A percentile compares a stretch with the other conserved stretches of the same genome.
Evolutionary conservation across 495 filamentous ascomycete species (phyloP).

Genomic region (Massariosphaeria phaeospora): DNA sequence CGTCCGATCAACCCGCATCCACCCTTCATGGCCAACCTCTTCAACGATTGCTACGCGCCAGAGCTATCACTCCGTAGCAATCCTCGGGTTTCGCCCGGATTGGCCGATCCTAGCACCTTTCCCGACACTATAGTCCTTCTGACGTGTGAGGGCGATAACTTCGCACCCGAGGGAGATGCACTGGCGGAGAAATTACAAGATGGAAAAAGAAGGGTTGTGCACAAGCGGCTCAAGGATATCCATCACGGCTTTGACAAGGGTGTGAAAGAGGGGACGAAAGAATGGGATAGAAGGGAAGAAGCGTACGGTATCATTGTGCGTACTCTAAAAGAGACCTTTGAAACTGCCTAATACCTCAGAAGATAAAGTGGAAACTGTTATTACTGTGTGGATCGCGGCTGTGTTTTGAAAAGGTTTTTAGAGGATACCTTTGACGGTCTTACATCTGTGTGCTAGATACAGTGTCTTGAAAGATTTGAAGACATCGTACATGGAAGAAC

Average conservation of each 20-base stretch:
- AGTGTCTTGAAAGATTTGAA: too few relatives aligned
- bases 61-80: constrained; percentile 32
- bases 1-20: neutral
- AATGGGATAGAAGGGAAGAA: neutral
- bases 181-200: constrained; percentile 40
- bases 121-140: constrained; percentile 45
- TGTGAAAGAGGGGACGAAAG: neutral
- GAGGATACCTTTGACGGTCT: too few relatives aligned
- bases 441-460: too few relatives aligned
- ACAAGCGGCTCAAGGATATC: constrained; percentile 42
- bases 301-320: constrained; percentile 2
- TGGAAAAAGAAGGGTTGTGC: constrained; percentile 40
- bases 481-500: too few relatives aligned
- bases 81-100: constrained; percentile 47
- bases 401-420: too few relatives aligned
- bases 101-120: constrained; percentile 41
- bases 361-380: too few relatives aligned
- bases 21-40: neutral
- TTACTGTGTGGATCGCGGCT: too few relatives aligned
- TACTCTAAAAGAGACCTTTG: constrained; percentile 4
- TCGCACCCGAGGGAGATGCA: constrained; percentile 44
- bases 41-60: constrained; percentile 4
- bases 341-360: too few relatives aligned
- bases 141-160: constrained; percentile 44
- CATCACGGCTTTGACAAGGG: constrained; percentile 37